A percentile compares a stretch with the other conserved stretches of the same genome.
These are phyloP conservation scores for Linaria vulgaris DNA, from an alignment of 257 asterid genomes.

Conservation along the genomic window DNA sequence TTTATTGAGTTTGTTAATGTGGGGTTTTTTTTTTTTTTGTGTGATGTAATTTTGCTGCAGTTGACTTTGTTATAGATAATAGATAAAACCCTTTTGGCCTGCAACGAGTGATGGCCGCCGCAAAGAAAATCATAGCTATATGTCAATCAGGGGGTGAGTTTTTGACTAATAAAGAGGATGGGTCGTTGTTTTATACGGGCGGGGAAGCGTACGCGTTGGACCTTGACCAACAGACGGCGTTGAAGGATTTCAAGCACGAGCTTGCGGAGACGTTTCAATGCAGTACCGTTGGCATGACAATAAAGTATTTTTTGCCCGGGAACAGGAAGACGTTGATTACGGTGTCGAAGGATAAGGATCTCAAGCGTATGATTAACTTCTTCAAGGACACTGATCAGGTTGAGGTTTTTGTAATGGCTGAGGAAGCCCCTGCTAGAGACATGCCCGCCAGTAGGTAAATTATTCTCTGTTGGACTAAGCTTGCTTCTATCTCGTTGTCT, in stretches of 20 bases:
- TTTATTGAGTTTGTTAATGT: background rate
- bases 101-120: conserved; percentile 53
- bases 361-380: conserved; percentile 90
- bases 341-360: conserved; percentile 90
- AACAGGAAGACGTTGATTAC: conserved; percentile 89
- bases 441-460: conserved; percentile 85
- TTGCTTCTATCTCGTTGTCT: background rate
- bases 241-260: conserved; percentile 80
- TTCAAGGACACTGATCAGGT: conserved; percentile 91
- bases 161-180: conserved; percentile 66
- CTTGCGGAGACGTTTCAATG: conserved; percentile 83
- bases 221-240: conserved; percentile 65
- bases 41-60: conserved; percentile 21
- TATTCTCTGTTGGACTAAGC: conserved; percentile 2
- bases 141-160: conserved; percentile 98
- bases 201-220: conserved; percentile 96
- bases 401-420: conserved; percentile 74
- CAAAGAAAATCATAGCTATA: conserved; percentile 80
- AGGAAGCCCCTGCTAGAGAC: conserved; percentile 63
- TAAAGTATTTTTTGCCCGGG: conserved; percentile 93
- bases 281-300: conserved; percentile 50
- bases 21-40: background rate
- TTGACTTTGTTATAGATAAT: conserved; percentile 17
- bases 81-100: conserved; percentile 17
- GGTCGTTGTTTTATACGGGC: conserved; percentile 68